Evolutionary conservation across 371 early-diverging fungal species (phyloP).

Genomic region (Mucor indicus): DNA sequence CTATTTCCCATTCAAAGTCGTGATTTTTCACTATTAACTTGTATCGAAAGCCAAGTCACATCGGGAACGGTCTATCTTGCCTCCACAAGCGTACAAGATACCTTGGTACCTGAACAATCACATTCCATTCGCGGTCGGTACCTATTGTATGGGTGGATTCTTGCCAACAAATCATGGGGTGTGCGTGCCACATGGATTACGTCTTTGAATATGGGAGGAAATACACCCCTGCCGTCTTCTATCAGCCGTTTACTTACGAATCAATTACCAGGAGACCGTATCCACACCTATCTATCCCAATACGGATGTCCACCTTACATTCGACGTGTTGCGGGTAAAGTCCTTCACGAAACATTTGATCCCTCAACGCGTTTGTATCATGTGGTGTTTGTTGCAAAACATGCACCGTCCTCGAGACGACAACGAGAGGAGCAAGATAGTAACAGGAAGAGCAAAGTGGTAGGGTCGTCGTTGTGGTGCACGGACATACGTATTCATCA

Average conservation of each 20-base stretch:
- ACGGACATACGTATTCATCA: slow-evolving; percentile 40
- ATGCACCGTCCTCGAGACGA: slow-evolving; percentile 30
- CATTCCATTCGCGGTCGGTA: slow-evolving; percentile 46
- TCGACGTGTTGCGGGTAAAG: slow-evolving; percentile 43
- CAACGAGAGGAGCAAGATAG: slow-evolving; percentile 6
- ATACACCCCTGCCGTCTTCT: too few relatives aligned
- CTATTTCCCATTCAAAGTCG: slow-evolving; percentile 51
- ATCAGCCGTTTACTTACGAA: too few relatives aligned
- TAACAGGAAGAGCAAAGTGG: too few relatives aligned
- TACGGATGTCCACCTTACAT: slow-evolving; percentile 59
- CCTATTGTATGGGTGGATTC: slow-evolving; percentile 55
- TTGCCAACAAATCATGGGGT: slow-evolving; percentile 35
- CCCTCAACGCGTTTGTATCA: too few relatives aligned
- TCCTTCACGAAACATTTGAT: slow-evolving; percentile 31
- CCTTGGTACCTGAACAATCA: slow-evolving; percentile 38
- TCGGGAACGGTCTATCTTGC: slow-evolving; percentile 54
- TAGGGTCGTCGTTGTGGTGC: slow-evolving; percentile 23
- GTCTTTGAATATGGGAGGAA: slow-evolving; percentile 56
- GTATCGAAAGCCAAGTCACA: slow-evolving; percentile 47
- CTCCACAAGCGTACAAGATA: slow-evolving; percentile 55
- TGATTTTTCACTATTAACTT: too few relatives aligned
- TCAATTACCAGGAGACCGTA: slow-evolving; percentile 42
- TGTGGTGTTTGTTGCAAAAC: slow-evolving; percentile 38
- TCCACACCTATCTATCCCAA: slow-evolving; percentile 43
- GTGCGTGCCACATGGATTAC: slow-evolving; percentile 54